A percentile compares a stretch with the other conserved stretches of the same genome.
Evolutionary conservation across 2,329 filamentous ascomycete species (phyloP).

Genomic region (Byssoonygena ceratinophila): DNA sequence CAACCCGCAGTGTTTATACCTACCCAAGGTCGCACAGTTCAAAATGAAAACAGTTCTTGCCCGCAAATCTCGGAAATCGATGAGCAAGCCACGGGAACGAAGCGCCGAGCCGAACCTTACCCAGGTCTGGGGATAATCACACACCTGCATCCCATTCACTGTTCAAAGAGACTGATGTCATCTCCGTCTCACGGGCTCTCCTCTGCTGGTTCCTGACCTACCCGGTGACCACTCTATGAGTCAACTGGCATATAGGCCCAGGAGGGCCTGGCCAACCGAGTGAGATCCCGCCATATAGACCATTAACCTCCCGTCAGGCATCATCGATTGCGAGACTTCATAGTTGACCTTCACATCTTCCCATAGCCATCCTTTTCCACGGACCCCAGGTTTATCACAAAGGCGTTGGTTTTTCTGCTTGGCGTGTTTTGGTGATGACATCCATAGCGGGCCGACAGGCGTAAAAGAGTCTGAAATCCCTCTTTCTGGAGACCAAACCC

Average conservation of each 20-base stretch:
- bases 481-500: too few species aligned
- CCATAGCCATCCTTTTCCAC: too few species aligned
- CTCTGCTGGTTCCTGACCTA: not conserved
- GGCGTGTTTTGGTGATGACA: too few species aligned
- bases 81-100: not conserved
- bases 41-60: not conserved
- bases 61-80: too few species aligned
- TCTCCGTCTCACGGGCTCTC: not conserved
- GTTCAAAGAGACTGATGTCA: not conserved
- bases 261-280: not conserved
- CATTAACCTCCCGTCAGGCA: not conserved
- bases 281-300: too few species aligned
- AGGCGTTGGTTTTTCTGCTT: too few species aligned
- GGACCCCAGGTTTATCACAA: too few species aligned
- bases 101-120: not conserved
- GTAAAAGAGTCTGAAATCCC: too few species aligned
- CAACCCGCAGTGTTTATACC: not conserved
- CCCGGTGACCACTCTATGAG: not conserved
- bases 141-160: too few species aligned
- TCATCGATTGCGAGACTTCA: too few species aligned
- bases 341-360: too few species aligned
- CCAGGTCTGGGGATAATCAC: not conserved
- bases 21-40: not conserved
- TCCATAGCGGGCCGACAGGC: too few species aligned
- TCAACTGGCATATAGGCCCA: not conserved